These are phyloP conservation scores for Fusarium nisikadoi DNA, from an alignment of 2,329 filamentous ascomycete species.

Conservation along the genomic window DNA sequence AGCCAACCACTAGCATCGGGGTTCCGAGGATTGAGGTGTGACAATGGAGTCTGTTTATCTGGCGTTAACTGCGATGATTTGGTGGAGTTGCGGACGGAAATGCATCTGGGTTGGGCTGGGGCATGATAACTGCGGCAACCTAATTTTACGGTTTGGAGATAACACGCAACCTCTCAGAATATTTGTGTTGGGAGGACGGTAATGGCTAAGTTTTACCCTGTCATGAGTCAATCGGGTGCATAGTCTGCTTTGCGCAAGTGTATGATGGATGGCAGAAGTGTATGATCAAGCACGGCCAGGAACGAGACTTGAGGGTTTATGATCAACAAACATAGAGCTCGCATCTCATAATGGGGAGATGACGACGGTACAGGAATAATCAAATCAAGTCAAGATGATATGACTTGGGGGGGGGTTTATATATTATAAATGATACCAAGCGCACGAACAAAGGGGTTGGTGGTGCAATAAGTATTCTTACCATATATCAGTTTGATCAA, in stretches of 20 bases:
- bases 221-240: conserved; percentile 17
- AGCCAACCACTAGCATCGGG: conserved; percentile 2
- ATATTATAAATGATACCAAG: conserved; percentile 12
- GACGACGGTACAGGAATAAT: conserved; percentile 9
- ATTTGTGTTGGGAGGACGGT: conserved; percentile 5
- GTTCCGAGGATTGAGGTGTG: conserved; percentile 9
- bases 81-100: conserved; percentile 8
- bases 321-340: conserved; percentile 37
- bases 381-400: conserved; percentile 12
- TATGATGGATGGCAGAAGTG: conserved; percentile 22
- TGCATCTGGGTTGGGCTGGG: not conserved
- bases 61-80: conserved; percentile 10
- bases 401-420: conserved; percentile 16
- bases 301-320: conserved; percentile 21
- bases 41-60: not conserved
- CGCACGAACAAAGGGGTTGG: not conserved
- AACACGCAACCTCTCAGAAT: not conserved
- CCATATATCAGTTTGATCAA: not conserved
- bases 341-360: conserved; percentile 28
- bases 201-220: not conserved
- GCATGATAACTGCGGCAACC: conserved; percentile 14
- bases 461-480: conserved; percentile 6
- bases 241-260: conserved; percentile 23
- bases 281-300: conserved; percentile 13
- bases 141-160: conserved; percentile 5